phyloP scores from a whole-genome alignment of 2,329 filamentous ascomycete genomes.

The Coleophoma eucalyptorum region DNA sequence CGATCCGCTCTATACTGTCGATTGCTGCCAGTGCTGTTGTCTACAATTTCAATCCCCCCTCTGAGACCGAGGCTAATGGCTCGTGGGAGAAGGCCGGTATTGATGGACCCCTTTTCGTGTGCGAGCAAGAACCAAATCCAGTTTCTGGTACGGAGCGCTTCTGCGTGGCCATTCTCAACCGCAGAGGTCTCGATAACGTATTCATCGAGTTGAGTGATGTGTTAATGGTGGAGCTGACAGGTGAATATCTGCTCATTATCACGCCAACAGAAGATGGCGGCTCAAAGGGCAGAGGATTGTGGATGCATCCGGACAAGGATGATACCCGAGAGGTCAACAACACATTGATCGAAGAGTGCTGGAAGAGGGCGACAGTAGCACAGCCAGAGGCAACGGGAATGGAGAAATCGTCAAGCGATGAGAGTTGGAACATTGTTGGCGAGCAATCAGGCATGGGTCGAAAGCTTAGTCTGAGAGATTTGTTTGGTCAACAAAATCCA shows the following conservation, averaged over 20 bases:
- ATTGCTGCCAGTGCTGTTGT: slow-evolving; percentile 84
- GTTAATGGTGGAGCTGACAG: slow-evolving; percentile 59
- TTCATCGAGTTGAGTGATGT: slow-evolving; percentile 60
- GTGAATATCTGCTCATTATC: slow-evolving; percentile 46
- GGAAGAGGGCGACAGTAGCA: slow-evolving; percentile 6
- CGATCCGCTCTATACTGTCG: slow-evolving; percentile 68
- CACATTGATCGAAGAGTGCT: slow-evolving; percentile 7
- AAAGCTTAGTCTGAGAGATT: background rate
- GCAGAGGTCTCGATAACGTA: slow-evolving; percentile 68
- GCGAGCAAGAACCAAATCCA: slow-evolving; percentile 47
- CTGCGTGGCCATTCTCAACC: slow-evolving; percentile 71
- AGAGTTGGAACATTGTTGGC: background rate
- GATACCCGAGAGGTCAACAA: slow-evolving; percentile 30
- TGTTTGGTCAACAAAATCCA: background rate
- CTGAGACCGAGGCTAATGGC: slow-evolving; percentile 21
- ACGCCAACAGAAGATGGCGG: slow-evolving; percentile 24
- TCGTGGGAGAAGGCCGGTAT: slow-evolving; percentile 83
- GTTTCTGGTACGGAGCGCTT: slow-evolving; percentile 34
- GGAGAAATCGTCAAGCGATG: background rate
- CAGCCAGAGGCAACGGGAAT: background rate
- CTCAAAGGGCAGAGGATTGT: slow-evolving; percentile 42
- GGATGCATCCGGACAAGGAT: slow-evolving; percentile 48
- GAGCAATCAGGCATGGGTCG: background rate
- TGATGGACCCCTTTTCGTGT: slow-evolving; percentile 88
- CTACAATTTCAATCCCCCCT: slow-evolving; percentile 68